A percentile compares a stretch with the other conserved stretches of the same genome.
These are phyloP conservation scores for Neohortaea acidophila DNA, from an alignment of 495 filamentous ascomycete genomes.

Conservation along the genomic window DNA sequence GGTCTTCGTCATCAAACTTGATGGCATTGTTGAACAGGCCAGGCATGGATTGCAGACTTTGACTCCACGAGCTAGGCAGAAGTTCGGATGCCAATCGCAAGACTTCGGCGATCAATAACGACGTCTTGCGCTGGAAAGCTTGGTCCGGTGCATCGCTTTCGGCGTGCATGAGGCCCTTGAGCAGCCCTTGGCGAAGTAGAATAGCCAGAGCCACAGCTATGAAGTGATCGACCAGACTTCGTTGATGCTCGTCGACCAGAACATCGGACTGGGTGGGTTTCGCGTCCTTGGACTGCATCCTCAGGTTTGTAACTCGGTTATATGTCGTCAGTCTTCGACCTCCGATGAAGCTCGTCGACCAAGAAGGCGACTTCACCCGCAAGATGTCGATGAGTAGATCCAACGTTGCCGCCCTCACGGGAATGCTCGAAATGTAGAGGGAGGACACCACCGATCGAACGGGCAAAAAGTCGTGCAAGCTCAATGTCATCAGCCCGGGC, in stretches of 20 bases:
- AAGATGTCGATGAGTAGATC: slow-evolving; percentile 84
- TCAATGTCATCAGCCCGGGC: slow-evolving; percentile 72
- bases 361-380: slow-evolving; percentile 86
- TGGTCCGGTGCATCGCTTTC: slow-evolving; percentile 57
- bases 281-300: slow-evolving; percentile 38
- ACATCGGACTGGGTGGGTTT: slow-evolving; percentile 28
- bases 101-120: slow-evolving; percentile 75
- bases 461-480: slow-evolving; percentile 69
- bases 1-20: slow-evolving; percentile 50
- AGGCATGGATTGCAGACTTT: slow-evolving; percentile 68
- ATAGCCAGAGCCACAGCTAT: slow-evolving; percentile 78
- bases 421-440: slow-evolving; percentile 53
- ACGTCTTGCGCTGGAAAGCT: slow-evolving; percentile 74
- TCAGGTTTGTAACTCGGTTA: slow-evolving; percentile 79
- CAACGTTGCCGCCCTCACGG: slow-evolving; percentile 49
- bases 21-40: slow-evolving; percentile 63
- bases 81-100: slow-evolving; percentile 75
- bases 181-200: slow-evolving; percentile 66
- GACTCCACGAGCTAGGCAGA: slow-evolving; percentile 63
- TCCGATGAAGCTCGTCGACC: slow-evolving; percentile 90
- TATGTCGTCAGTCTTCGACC: slow-evolving; percentile 84
- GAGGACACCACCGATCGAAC: slow-evolving; percentile 68
- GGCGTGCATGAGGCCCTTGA: slow-evolving; percentile 48
- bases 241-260: slow-evolving; percentile 52
- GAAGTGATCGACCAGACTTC: slow-evolving; percentile 84